These are phyloP conservation scores for Phytophthora gonapodyides DNA, from an alignment of 352 stramenopile species.

Conservation along the genomic window DNA sequence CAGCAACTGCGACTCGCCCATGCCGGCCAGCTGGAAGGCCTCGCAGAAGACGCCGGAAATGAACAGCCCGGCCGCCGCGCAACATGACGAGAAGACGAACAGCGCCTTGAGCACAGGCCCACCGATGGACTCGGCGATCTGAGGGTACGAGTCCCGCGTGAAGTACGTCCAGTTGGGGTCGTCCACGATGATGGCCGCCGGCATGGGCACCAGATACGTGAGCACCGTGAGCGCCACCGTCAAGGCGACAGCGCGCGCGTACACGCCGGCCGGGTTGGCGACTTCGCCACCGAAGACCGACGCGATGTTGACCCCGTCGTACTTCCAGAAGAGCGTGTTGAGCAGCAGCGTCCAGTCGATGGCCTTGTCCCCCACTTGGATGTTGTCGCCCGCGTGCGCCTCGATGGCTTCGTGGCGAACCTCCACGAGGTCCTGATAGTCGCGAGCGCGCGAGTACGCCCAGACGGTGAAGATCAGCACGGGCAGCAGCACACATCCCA, in stretches of 20 bases:
- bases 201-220: slow-evolving; percentile 54
- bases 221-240: slow-evolving; percentile 20
- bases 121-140: slow-evolving; percentile 76
- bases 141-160: slow-evolving; percentile 85
- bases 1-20: slow-evolving; percentile 77
- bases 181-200: slow-evolving; percentile 70
- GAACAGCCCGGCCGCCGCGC: slow-evolving; percentile 87
- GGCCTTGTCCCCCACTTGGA: slow-evolving; percentile 44
- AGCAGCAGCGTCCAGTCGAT: slow-evolving; percentile 81
- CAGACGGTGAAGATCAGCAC: slow-evolving; percentile 78
- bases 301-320: slow-evolving; percentile 89
- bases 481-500: slow-evolving; percentile 55
- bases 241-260: slow-evolving; percentile 40
- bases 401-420: slow-evolving; percentile 49
- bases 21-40: slow-evolving; percentile 76
- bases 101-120: slow-evolving; percentile 82
- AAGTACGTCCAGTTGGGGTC: slow-evolving; percentile 70
- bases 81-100: slow-evolving; percentile 71
- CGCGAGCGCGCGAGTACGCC: slow-evolving; percentile 32
- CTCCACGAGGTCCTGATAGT: slow-evolving; percentile 93
- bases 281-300: slow-evolving; percentile 86
- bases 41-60: slow-evolving; percentile 90
- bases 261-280: slow-evolving; percentile 62
- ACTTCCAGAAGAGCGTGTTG: slow-evolving; percentile 94
- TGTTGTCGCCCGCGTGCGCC: slow-evolving; percentile 38